phyloP scores from a whole-genome alignment of 768 basidiomycete genomes.

The Clitopilus passeckerianus region DNA sequence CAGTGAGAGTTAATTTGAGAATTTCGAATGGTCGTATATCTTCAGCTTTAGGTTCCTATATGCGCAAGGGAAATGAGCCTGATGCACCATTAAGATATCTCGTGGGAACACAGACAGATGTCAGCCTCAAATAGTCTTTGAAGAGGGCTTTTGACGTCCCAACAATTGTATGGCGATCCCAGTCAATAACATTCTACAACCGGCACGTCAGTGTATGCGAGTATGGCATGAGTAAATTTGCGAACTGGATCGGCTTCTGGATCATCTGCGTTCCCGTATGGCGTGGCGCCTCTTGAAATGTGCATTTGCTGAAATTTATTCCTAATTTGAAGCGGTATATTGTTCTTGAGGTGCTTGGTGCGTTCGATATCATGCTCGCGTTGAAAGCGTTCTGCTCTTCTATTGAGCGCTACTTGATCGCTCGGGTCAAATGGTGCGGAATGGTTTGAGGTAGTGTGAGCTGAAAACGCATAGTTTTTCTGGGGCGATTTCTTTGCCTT shows the following conservation, averaged over 20 bases:
- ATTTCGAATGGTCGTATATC: constrained; percentile 87
- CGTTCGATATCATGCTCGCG: constrained; percentile 85
- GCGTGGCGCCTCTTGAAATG: constrained; percentile 45
- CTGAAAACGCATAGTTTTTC: constrained; percentile 31
- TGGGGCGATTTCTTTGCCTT: constrained; percentile 60
- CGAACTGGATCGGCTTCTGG: constrained; percentile 71
- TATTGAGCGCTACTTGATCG: constrained; percentile 66
- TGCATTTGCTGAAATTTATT: constrained; percentile 36
- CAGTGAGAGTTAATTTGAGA: constrained; percentile 77
- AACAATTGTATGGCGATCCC: constrained; percentile 95
- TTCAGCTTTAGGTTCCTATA: constrained; percentile 89
- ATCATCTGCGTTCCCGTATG: constrained; percentile 50
- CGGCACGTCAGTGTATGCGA: background rate
- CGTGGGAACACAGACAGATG: constrained; percentile 53
- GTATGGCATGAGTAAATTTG: constrained; percentile 9
- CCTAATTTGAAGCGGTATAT: constrained; percentile 12
- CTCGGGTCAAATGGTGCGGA: constrained; percentile 38
- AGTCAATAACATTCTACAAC: constrained; percentile 88
- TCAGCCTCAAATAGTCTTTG: constrained; percentile 94
- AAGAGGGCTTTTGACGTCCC: constrained; percentile 87
- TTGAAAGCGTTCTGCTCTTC: constrained; percentile 85
- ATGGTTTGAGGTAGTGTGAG: constrained; percentile 5
- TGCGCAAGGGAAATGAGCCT: background rate
- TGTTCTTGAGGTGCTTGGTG: constrained; percentile 43
- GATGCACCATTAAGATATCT: background rate